Conservation (phyloP, 2,329 filamentous ascomycete species). For the Penicillium digitatum region DNA sequence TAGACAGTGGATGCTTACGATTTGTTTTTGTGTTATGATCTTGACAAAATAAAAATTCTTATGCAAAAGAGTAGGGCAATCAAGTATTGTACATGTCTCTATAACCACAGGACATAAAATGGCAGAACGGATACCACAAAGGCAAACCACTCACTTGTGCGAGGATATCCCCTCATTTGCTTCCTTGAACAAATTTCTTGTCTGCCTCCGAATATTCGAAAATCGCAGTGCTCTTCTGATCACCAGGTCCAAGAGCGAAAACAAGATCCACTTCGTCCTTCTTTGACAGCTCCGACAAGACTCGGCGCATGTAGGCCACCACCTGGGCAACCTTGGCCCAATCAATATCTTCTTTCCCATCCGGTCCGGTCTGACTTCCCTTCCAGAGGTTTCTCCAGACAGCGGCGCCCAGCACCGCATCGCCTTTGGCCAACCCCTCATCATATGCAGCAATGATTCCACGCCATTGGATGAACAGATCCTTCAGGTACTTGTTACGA, state of each 20-base stretch:
- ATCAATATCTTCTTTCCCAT: constrained; percentile 51
- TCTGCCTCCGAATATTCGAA: constrained; percentile 36
- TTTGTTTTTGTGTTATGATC: not conserved
- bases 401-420: constrained; percentile 56
- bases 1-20: not conserved
- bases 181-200: constrained; percentile 38
- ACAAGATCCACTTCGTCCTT: constrained; percentile 53
- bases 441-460: constrained; percentile 69
- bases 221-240: constrained; percentile 32
- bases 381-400: constrained; percentile 94
- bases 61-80: constrained; percentile 3
- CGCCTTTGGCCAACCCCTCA: constrained; percentile 46
- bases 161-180: constrained; percentile 13
- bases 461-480: constrained; percentile 90
- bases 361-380: constrained; percentile 50
- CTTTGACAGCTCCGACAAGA: constrained; percentile 52
- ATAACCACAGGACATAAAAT: constrained; percentile 5
- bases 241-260: constrained; percentile 47
- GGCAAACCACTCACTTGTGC: not conserved
- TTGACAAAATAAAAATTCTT: not conserved
- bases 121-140: not conserved
- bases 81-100: constrained; percentile 15
- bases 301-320: constrained; percentile 60
- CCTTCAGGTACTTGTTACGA: constrained; percentile 66
- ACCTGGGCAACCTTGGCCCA: constrained; percentile 58